A percentile compares a stretch with the other conserved stretches of the same genome.
Conservation (phyloP, 2,329 filamentous ascomycete genomes). For the Ophiostoma piceae region DNA sequence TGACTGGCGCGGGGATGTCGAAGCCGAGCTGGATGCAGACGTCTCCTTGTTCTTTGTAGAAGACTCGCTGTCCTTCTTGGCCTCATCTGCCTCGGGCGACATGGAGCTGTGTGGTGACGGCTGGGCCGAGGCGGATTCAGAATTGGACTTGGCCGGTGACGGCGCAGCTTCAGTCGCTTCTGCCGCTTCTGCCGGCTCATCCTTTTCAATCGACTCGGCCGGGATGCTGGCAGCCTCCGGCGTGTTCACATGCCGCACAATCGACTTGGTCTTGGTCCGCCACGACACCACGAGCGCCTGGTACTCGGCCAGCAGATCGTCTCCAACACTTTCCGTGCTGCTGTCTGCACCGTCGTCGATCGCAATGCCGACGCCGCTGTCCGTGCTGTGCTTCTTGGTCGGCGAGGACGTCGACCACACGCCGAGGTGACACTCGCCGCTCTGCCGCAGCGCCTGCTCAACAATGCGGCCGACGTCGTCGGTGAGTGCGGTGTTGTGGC, state of each 20-base stretch:
- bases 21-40: background rate
- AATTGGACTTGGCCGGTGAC: background rate
- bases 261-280: constrained; percentile 69
- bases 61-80: background rate
- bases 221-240: background rate
- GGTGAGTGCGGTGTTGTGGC: constrained; percentile 51
- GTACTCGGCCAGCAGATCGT: constrained; percentile 50
- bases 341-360: constrained; percentile 20
- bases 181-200: background rate
- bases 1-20: background rate
- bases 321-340: constrained; percentile 29
- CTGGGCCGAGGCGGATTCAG: background rate
- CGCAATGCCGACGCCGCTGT: constrained; percentile 14
- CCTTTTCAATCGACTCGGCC: background rate
- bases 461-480: constrained; percentile 59
- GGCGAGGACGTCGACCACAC: constrained; percentile 11
- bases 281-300: constrained; percentile 64
- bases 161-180: background rate
- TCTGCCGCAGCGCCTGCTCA: constrained; percentile 53
- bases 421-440: constrained; percentile 30
- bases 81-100: background rate
- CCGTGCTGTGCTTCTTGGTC: constrained; percentile 14
- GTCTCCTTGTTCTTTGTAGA: background rate
- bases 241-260: constrained; percentile 49
- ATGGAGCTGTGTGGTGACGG: background rate